These are phyloP conservation scores for Cutaneotrichosporon sp. DNA, from an alignment of 1,284 basidiomycete genomes.

Conservation along the genomic window DNA sequence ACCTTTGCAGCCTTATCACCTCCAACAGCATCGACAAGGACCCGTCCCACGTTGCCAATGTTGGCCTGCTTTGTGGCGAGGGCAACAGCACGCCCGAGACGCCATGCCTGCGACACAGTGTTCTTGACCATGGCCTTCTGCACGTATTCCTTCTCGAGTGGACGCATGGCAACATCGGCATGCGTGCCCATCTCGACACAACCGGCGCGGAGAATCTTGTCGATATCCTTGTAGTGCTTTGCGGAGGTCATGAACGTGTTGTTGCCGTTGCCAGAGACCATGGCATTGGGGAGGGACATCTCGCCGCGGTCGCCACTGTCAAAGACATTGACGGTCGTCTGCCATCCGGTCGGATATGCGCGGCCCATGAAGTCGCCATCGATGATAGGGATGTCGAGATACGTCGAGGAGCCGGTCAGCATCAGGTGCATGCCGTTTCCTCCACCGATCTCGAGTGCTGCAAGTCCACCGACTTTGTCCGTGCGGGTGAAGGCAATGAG, in stretches of 20 bases:
- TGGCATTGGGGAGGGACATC: conserved; percentile 23
- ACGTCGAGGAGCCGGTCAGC: conserved; percentile 47
- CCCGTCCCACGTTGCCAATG: conserved; percentile 27
- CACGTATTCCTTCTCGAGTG: conserved; percentile 16
- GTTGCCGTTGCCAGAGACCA: conserved; percentile 29
- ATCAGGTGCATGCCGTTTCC: conserved; percentile 58
- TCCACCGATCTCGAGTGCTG: conserved; percentile 51
- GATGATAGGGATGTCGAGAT: conserved; percentile 47
- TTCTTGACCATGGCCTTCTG: conserved; percentile 43
- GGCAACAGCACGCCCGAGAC: conserved; percentile 54
- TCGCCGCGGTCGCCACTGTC: conserved; percentile 21
- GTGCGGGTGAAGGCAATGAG: conserved; percentile 18
- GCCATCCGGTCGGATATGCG: conserved; percentile 28
- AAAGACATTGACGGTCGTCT: conserved; percentile 32
- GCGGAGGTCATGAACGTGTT: conserved; percentile 26
- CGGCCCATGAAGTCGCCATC: conserved; percentile 51
- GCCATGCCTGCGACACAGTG: conserved; percentile 56
- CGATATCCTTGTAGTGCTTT: conserved; percentile 26
- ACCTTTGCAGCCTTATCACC: conserved; percentile 54
- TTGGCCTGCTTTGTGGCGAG: conserved; percentile 49
- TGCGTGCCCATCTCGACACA: conserved; percentile 38
- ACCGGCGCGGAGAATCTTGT: conserved; percentile 23
- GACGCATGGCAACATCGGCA: conserved; percentile 24
- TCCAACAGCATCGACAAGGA: conserved; percentile 54
- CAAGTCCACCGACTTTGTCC: conserved; percentile 19